Conservation (phyloP, 169 alveolate genomes). For the Cryptosporidium sp. region DNA sequence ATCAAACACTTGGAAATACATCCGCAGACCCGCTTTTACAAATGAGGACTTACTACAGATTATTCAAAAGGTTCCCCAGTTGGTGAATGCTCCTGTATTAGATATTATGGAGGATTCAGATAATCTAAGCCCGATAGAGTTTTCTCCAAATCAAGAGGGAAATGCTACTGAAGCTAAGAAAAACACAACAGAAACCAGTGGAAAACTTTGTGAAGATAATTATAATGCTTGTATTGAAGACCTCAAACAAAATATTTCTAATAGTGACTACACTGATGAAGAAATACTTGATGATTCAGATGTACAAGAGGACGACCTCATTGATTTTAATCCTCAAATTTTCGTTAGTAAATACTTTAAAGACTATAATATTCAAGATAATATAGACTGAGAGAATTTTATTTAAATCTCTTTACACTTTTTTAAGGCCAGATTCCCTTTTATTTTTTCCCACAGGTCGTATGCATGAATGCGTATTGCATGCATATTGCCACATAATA, state of each 20-base stretch:
- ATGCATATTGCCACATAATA: not conserved
- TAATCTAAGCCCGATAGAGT: not conserved
- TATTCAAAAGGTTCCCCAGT: constrained; percentile 73
- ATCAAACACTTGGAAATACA: constrained; percentile 76
- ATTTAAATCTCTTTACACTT: not conserved
- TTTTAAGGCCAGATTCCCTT: too few species aligned
- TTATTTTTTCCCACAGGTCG: too few species aligned
- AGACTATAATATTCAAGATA: not conserved
- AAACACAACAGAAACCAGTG: not conserved
- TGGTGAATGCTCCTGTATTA: constrained; percentile 73
- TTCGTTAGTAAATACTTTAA: constrained; percentile 53
- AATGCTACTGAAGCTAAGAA: not conserved
- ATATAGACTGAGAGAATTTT: not conserved
- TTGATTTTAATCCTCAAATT: constrained; percentile 35
- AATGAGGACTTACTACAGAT: constrained; percentile 79
- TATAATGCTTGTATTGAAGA: not conserved
- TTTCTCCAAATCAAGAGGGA: not conserved
- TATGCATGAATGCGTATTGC: not conserved
- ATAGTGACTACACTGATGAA: constrained; percentile 68
- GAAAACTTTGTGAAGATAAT: not conserved
- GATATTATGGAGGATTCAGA: constrained; percentile 69
- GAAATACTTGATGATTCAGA: constrained; percentile 56
- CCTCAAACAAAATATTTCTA: not conserved
- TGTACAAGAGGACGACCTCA: constrained; percentile 22
- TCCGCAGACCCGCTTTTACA: constrained; percentile 77